phyloP scores from a whole-genome alignment of 2,329 filamentous ascomycete species.

The Lojkania enalia region DNA sequence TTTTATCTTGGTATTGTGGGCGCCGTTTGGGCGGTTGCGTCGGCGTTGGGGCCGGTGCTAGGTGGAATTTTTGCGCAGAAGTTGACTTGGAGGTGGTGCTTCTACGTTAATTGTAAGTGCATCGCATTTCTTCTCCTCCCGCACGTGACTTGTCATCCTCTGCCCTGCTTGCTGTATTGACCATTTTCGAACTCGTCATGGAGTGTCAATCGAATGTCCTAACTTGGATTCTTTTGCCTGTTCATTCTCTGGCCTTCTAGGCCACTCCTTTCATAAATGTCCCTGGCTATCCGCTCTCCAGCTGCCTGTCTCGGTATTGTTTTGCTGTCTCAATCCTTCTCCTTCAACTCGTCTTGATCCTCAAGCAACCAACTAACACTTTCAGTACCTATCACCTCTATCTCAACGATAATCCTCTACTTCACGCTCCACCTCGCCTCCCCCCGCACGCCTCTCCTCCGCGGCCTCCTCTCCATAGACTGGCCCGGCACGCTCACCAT shows the following conservation, averaged over 20 bases:
- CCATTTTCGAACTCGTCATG: no score
- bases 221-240: no score
- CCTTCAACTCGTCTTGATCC: neutral
- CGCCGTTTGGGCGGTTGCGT: conserved; percentile 60
- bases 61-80: conserved; percentile 55
- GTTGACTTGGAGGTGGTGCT: conserved; percentile 57
- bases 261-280: no score
- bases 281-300: no score
- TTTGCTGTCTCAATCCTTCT: neutral
- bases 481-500: conserved; percentile 58
- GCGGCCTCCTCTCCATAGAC: conserved; percentile 56
- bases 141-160: neutral
- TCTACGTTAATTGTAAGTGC: conserved; percentile 37
- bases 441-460: conserved; percentile 51
- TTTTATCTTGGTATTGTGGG: conserved; percentile 58
- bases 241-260: no score
- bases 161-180: no score
- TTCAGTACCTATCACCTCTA: conserved; percentile 53
- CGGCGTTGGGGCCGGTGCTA: conserved; percentile 56
- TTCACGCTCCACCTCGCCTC: conserved; percentile 58
- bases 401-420: conserved; percentile 54
- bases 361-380: conserved; percentile 44
- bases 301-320: no score
- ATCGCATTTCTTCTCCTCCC: neutral
- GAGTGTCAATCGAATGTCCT: no score